These are phyloP conservation scores for Pyrus betulifolia DNA, from an alignment of 306 rosid genomes.

Conservation along the genomic window DNA sequence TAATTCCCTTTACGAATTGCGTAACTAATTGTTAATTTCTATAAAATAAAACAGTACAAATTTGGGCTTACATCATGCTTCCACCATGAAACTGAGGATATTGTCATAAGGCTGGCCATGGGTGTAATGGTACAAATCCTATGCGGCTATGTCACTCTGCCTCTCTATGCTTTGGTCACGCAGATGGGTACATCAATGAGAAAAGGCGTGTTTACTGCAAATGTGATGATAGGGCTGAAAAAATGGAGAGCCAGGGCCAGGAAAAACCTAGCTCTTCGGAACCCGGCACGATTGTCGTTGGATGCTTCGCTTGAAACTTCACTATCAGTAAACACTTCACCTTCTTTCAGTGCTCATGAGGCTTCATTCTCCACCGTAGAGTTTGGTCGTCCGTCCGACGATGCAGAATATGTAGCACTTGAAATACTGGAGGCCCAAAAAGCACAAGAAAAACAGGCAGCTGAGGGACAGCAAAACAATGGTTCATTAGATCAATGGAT, in stretches of 20 bases:
- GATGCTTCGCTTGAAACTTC: slow-evolving; percentile 19
- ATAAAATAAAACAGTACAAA: slow-evolving; percentile 22
- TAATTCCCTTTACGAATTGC: background rate
- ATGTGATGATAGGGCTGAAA: slow-evolving; percentile 34
- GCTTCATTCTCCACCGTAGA: slow-evolving; percentile 16
- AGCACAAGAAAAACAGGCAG: background rate
- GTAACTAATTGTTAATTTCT: background rate
- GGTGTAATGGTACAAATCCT: slow-evolving; percentile 41
- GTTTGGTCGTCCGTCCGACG: background rate
- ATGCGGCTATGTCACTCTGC: slow-evolving; percentile 53
- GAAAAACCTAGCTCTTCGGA: slow-evolving; percentile 20
- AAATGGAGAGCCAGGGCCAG: slow-evolving; percentile 36
- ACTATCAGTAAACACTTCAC: slow-evolving; percentile 18
- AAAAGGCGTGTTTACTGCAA: slow-evolving; percentile 39
- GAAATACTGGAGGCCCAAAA: background rate
- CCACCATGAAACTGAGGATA: slow-evolving; percentile 35
- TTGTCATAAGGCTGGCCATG: slow-evolving; percentile 32
- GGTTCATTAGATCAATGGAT: no score
- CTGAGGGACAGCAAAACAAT: background rate
- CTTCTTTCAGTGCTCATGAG: slow-evolving; percentile 25
- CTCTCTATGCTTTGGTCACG: slow-evolving; percentile 62
- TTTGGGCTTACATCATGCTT: slow-evolving; percentile 59
- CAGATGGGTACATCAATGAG: slow-evolving; percentile 59
- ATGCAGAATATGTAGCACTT: background rate
- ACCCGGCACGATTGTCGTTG: slow-evolving; percentile 1